Percentiles rank a stretch among this genome's conserved stretches.
These are phyloP conservation scores for Cyclotella kingstonii DNA, from an alignment of 108 stramenopile species.

Conservation along the genomic window DNA sequence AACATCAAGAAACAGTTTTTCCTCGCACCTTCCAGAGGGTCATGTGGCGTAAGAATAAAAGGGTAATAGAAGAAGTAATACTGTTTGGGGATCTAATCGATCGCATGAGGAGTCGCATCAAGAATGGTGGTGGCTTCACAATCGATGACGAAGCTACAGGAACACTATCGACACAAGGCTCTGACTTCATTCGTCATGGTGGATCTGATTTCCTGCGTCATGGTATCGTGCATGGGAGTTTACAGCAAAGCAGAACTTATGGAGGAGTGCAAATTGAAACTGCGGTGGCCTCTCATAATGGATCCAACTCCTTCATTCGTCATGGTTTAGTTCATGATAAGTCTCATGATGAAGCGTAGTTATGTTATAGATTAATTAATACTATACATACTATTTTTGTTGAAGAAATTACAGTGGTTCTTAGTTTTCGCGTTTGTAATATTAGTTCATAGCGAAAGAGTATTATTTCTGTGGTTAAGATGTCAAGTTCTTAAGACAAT, in stretches of 20 bases:
- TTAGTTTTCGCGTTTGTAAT: too few relatives aligned
- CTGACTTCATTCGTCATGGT: constrained; percentile 36
- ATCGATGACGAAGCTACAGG: constrained; percentile 25
- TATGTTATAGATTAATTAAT: background rate
- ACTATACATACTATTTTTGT: background rate
- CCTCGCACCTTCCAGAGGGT: constrained; percentile 33
- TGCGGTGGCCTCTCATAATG: background rate
- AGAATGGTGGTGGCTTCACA: constrained; percentile 27
- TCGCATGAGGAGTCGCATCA: constrained; percentile 36
- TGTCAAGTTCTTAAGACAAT: too few relatives aligned
- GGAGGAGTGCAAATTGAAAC: too few relatives aligned
- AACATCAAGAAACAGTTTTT: constrained; percentile 38
- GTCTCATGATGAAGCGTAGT: background rate
- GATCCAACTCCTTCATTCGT: background rate
- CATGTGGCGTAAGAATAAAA: constrained; percentile 44
- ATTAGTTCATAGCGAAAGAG: too few relatives aligned
- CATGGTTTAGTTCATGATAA: background rate
- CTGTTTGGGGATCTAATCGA: constrained; percentile 46
- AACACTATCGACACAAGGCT: constrained; percentile 22
- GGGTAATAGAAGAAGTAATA: constrained; percentile 29
- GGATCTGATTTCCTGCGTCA: constrained; percentile 28
- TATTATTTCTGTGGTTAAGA: too few relatives aligned
- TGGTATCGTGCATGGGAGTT: constrained; percentile 22
- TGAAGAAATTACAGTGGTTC: too few relatives aligned
- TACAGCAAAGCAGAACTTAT: too few relatives aligned